Evolutionary conservation across 805 yeast species (phyloP).

Genomic region (Yarrowia porcina): DNA sequence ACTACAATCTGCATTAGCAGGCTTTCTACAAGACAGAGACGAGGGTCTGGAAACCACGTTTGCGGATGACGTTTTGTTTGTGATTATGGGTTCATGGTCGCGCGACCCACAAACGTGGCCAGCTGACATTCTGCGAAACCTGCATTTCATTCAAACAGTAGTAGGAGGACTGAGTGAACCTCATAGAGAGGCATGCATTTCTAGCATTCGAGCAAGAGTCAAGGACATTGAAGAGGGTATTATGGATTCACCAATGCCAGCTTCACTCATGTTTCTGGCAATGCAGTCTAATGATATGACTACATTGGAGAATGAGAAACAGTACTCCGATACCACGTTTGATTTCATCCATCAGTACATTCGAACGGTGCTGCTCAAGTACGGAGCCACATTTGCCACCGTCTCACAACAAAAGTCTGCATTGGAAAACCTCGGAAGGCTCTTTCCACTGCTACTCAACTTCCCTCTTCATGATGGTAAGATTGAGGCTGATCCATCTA

Average conservation of each 20-base stretch:
- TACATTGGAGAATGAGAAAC: conserved; percentile 28
- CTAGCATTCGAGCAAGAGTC: conserved; percentile 10
- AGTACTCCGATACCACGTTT: conserved; percentile 32
- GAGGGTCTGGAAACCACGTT: background rate
- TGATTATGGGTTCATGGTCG: conserved; percentile 6
- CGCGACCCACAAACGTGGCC: conserved; percentile 15
- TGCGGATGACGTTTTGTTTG: conserved; percentile 22
- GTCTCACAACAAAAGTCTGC: conserved; percentile 4
- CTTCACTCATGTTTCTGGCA: conserved; percentile 11
- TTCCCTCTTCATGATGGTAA: conserved; percentile 26
- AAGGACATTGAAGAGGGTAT: conserved; percentile 9
- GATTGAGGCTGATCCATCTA: conserved; percentile 24
- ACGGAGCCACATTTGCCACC: conserved; percentile 18
- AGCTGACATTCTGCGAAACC: background rate
- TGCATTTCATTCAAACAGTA: conserved; percentile 12
- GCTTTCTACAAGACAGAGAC: background rate
- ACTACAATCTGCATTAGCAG: background rate
- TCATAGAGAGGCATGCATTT: conserved; percentile 12
- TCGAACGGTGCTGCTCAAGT: conserved; percentile 30
- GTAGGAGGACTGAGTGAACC: background rate
- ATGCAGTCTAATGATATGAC: conserved; percentile 27
- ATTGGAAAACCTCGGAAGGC: conserved; percentile 14
- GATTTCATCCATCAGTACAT: conserved; percentile 34
- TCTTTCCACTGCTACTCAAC: conserved; percentile 24
- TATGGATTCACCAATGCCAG: conserved; percentile 6